A percentile compares a stretch with the other conserved stretches of the same genome.
Evolutionary conservation across 2,329 filamentous ascomycete genomes (phyloP).

Genomic region (Monilinia polystroma): DNA sequence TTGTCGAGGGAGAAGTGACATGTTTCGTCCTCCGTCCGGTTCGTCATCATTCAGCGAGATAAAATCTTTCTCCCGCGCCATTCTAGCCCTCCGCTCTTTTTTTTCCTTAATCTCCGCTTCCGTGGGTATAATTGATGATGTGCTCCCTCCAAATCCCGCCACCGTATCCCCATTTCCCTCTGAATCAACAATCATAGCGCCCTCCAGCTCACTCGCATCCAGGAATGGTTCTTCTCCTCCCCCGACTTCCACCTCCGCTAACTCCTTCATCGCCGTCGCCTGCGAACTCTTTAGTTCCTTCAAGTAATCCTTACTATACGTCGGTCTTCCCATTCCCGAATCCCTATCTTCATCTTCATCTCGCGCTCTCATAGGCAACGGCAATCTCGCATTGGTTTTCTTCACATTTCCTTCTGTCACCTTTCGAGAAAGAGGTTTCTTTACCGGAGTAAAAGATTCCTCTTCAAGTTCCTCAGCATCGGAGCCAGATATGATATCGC

Average conservation of each 20-base stretch:
- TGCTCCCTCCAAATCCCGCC: slow-evolving; percentile 30
- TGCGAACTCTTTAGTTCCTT: slow-evolving; percentile 84
- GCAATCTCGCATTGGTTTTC: slow-evolving; percentile 46
- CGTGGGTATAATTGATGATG: slow-evolving; percentile 70
- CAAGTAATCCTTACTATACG: slow-evolving; percentile 83
- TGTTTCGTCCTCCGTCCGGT: slow-evolving; percentile 41
- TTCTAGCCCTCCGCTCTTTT: slow-evolving; percentile 80
- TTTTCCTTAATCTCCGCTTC: slow-evolving; percentile 86
- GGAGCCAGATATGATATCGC: slow-evolving; percentile 53
- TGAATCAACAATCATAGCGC: slow-evolving; percentile 61
- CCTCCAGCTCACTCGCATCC: slow-evolving; percentile 61
- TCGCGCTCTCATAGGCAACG: slow-evolving; percentile 28
- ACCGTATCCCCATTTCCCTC: slow-evolving; percentile 26
- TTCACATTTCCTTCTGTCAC: slow-evolving; percentile 67
- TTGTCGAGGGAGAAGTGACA: slow-evolving; percentile 50
- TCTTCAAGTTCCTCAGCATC: slow-evolving; percentile 53
- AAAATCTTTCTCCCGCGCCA: slow-evolving; percentile 72
- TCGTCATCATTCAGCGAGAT: slow-evolving; percentile 63
- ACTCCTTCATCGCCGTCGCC: slow-evolving; percentile 72
- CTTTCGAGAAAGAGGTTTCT: slow-evolving; percentile 59
- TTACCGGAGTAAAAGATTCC: slow-evolving; percentile 60
- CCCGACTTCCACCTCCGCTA: slow-evolving; percentile 48
- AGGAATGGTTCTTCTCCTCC: slow-evolving; percentile 49
- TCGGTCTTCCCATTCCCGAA: slow-evolving; percentile 52
- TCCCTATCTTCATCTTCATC: slow-evolving; percentile 53